Evolutionary conservation across 1,284 basidiomycete species (phyloP), one percentile per base, ranked within the genome.

Genomic region (Entoloma clypeatum): DNA sequence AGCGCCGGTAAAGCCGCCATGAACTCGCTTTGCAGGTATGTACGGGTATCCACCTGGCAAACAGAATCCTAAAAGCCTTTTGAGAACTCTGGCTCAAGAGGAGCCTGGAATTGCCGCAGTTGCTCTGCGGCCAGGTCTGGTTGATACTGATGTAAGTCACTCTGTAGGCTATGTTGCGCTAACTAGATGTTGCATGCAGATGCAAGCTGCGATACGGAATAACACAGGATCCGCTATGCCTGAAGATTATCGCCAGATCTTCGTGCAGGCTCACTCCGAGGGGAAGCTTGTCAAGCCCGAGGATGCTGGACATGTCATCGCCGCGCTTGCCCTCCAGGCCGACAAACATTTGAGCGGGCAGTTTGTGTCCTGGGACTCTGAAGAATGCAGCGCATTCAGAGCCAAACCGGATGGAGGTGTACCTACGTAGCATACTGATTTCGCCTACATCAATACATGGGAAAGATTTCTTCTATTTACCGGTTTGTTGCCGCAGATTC

Each of bases 91-190:
- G 5, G 86, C 83, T 3, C 75, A 78, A 48, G 92, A 94, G 61
- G 91, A 95, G 58, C 74, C 79, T 3, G 64, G 71, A 14, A 64
- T 95, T n/a, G 72, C 77, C 2, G 79, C 77, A 8, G 72, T 94
- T 21, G 84, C 91, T 5, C 53, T 95, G 1, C 77, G 91, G 1
- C 92, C 92, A 0, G 92, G 92, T 13, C 85, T 84, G 59, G 89
- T 94, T 7, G 82, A 92, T 49, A 90, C 86, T 4, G 61, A 60
- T 26, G 87, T 86, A 56, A 45, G 71, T 63, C 6, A 34, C 10
- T 33, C 35, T 18, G 24, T 17, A 26, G 7, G 9, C 19, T n/a
- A 44, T 47, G 22, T 21, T 38, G 25, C 14, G 14, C 26, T 33
- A 26, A n/a, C 23, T 23, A 41, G 18, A 40, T 13, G 34, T 40